Percentiles rank a stretch among this genome's conserved stretches.
phyloP scores from a whole-genome alignment of 2,329 filamentous ascomycete genomes.

The Aspergillus unguis region DNA sequence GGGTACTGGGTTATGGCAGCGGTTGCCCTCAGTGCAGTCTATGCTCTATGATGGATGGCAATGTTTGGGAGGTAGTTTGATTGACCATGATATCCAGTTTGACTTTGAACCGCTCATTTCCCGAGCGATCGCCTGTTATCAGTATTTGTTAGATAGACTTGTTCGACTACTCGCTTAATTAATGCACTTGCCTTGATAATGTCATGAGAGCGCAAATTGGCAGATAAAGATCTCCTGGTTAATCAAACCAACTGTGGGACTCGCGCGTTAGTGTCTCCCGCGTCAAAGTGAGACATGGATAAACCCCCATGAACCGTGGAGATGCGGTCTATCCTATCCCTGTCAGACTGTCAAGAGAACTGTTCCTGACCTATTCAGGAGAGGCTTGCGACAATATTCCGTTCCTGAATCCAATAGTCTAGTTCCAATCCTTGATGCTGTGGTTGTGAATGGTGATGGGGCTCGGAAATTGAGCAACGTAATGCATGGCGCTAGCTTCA shows the following conservation, averaged over 20 bases:
- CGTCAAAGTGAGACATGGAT: not conserved
- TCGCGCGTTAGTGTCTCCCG: not conserved
- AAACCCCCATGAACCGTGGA: no score
- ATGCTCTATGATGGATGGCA: conserved; percentile 22
- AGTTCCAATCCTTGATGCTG: no score
- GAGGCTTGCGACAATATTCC: no score
- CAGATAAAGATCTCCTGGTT: not conserved
- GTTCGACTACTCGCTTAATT: no score
- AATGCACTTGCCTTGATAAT: no score
- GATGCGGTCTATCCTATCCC: no score
- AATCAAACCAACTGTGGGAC: conserved; percentile 1
- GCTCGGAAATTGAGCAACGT: conserved; percentile 7
- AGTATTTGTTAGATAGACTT: no score
- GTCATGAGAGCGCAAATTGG: no score
- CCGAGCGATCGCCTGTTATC: no score
- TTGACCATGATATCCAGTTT: conserved; percentile 12
- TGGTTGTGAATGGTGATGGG: not conserved
- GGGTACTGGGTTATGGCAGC: conserved; percentile 44
- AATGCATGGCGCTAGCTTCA: conserved; percentile 2
- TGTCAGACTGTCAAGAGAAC: no score
- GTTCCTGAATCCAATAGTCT: no score
- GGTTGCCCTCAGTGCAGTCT: conserved; percentile 35
- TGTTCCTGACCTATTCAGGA: no score
- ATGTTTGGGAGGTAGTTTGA: not conserved
- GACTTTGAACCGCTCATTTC: not conserved